Percentiles rank a stretch among this genome's conserved stretches.
Evolutionary conservation across 371 early-diverging fungal genomes (phyloP).

Genomic region (Nematocida major): DNA sequence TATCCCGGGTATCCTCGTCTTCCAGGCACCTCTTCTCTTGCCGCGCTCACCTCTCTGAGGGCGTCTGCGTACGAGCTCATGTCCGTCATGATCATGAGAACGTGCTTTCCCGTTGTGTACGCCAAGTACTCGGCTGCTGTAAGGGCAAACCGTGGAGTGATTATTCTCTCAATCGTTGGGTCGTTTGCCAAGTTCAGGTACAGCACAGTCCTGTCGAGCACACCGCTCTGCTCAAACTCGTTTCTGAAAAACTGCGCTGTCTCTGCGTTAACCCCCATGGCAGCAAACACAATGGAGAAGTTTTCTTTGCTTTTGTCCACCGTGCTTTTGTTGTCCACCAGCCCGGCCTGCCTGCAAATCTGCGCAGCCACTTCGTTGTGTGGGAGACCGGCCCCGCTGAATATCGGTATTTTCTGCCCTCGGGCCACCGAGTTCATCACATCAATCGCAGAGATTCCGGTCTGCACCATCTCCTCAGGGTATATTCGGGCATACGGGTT

Average conservation of each 20-base stretch:
- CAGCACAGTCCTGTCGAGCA: slow-evolving; percentile 91
- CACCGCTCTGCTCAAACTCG: slow-evolving; percentile 98
- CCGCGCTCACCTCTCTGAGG: slow-evolving; percentile 95
- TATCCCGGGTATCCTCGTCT: slow-evolving; percentile 99
- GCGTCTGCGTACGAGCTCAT: slow-evolving; percentile 99
- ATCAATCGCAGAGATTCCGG: slow-evolving; percentile 98
- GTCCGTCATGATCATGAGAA: slow-evolving; percentile 97
- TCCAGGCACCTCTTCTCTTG: slow-evolving; percentile 99
- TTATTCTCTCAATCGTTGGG: slow-evolving; percentile 99
- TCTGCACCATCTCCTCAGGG: slow-evolving; percentile 99
- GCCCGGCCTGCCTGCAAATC: slow-evolving; percentile 97
- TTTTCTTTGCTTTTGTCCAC: slow-evolving; percentile 95
- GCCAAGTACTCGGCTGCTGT: slow-evolving; percentile 99
- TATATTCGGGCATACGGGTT: slow-evolving; percentile 97
- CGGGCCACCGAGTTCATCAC: slow-evolving; percentile 99
- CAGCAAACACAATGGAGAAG: slow-evolving; percentile 99
- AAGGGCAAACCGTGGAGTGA: slow-evolving; percentile 96
- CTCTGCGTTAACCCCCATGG: slow-evolving; percentile 99
- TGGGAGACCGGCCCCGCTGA: slow-evolving; percentile 97
- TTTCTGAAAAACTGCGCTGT: slow-evolving; percentile 99
- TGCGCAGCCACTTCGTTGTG: slow-evolving; percentile 99
- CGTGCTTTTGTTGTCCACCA: slow-evolving; percentile 91
- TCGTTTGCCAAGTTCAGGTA: slow-evolving; percentile 99
- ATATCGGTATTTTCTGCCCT: slow-evolving; percentile 99
- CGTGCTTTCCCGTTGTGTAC: slow-evolving; percentile 97